Evolutionary conservation across 352 stramenopile genomes (phyloP), one percentile per base, ranked within the genome.

Genomic region (Phytopythium helicoides): DNA sequence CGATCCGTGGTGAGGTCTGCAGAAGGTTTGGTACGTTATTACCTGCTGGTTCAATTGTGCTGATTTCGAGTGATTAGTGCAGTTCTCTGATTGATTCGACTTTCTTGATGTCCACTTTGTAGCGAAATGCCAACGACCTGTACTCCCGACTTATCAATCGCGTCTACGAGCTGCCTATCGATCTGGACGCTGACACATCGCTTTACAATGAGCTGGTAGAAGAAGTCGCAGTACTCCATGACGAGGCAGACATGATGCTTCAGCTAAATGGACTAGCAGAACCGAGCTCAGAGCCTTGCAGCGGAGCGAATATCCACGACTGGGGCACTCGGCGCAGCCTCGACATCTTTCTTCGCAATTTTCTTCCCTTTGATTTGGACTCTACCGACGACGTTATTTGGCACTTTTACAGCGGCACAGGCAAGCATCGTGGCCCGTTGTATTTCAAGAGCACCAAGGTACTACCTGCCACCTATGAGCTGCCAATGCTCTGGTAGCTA

Each of bases 331-430:
- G 61, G 4, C 54, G 56, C 11, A 62, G 56, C 44, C 23, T 69
- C 1, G 61, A 69, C 18, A 52, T 62, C 14, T 62, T 65, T 21
- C 37, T 52, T 18, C 58, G 48, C n/a, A 69, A 65, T n/a, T 16
- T 62, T 6, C 5, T 69, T 21, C 52, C 52, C 1, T 69, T 65
- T 11, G 39, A 18, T 15, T 38, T 61, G 3, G 22, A 44, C 0
- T 52, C 48, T 19, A 55, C 48, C 12, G 33, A 51, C 15, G 36
- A 58, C 1, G 56, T 57, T 22, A 52, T 49, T 4, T 68, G 56
- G 61, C 45, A 56, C 4, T 58, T 64, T 23, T 60, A 64, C 44
- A 56, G 51, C 52, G 60, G 55, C 3, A 49, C 47, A 2, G 46
- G 47, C 9, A 64, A 67, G 23, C 60, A 64, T 18, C 60, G 56